Evolutionary conservation across 192 early-diverging fungal genomes (phyloP), one percentile per base, ranked within the genome.

Genomic region (Oehlia diaphana): DNA sequence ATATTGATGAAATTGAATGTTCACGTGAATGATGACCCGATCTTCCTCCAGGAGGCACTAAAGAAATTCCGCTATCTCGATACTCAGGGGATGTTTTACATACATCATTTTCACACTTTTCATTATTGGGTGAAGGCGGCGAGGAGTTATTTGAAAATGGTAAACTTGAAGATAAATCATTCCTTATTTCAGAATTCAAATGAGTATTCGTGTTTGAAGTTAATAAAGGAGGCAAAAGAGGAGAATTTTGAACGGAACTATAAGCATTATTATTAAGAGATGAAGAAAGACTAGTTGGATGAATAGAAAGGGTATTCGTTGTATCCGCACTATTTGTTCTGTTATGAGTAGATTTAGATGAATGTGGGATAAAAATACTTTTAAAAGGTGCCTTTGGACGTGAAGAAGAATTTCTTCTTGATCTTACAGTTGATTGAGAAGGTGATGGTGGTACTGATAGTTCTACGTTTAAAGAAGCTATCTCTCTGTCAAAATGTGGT

Each of bases 311-410:
- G 21, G 50, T 75, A 21, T 75, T 13, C 35, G 53, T 63, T n/a
- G 74, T 75, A 10, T 75, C 74, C 4, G 61, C 61, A 28, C 74
- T 75, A 63, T 75, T 42, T 10, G 74, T n/a, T 63, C 74, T 58
- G 19, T 63, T n/a, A 75, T 28, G 28, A 63, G 33, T 35, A 63
- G 74, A 58, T 58, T 33, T 62, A 14, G 35, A 23, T 44, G 39
- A 49, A 26, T 23, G 12, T 33, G 74, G 23, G 39, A 75, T 75
- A 8, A 72, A 70, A 70, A 70, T 70, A 33, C 14, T 33, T 70
- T 70, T 70, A 33, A 70, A 49, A 47, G 70, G 35, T 2, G 42
- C 35, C 19, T 44, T 71, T 7, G n/a, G n/a, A 1, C 39, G 31
- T 9, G 19, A n/a, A 28, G 53, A 75, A 37, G 39, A 42, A 42